Conservation (phyloP, 1,284 basidiomycete genomes). For the Boletus sp. region DNA sequence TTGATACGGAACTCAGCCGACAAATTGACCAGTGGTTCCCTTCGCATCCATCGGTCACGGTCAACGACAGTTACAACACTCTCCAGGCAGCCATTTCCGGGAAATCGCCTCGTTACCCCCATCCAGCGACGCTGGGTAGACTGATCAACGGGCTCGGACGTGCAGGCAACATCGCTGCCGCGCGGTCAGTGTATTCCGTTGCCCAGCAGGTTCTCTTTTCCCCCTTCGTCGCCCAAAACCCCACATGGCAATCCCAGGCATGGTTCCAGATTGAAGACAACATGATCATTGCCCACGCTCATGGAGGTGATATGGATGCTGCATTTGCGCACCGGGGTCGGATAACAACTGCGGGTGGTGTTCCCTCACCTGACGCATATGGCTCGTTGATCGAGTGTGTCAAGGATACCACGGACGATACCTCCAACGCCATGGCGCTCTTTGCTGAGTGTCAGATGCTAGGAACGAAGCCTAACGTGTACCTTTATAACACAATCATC, state of each 20-base stretch:
- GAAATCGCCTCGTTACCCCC: slow-evolving; percentile 50
- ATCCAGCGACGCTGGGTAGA: slow-evolving; percentile 57
- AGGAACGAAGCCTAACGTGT: slow-evolving; percentile 79
- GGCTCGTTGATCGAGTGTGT: slow-evolving; percentile 86
- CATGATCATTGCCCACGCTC: slow-evolving; percentile 86
- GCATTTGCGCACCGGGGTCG: slow-evolving; percentile 83
- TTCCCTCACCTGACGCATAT: slow-evolving; percentile 87
- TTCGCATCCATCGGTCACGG: slow-evolving; percentile 34
- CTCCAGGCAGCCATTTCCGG: slow-evolving; percentile 43
- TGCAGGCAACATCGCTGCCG: slow-evolving; percentile 59
- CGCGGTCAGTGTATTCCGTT: slow-evolving; percentile 69
- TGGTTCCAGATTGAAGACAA: slow-evolving; percentile 86
- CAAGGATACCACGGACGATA: slow-evolving; percentile 94
- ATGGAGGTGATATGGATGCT: slow-evolving; percentile 77
- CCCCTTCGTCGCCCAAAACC: slow-evolving; percentile 44
- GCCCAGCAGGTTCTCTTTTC: slow-evolving; percentile 64
- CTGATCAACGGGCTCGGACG: slow-evolving; percentile 76
- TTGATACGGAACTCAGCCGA: slow-evolving; percentile 38
- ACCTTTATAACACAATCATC: slow-evolving; percentile 95
- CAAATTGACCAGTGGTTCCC: slow-evolving; percentile 48
- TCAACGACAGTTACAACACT: slow-evolving; percentile 41
- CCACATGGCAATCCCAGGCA: slow-evolving; percentile 53
- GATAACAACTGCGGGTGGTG: slow-evolving; percentile 77
- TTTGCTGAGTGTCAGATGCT: slow-evolving; percentile 80
- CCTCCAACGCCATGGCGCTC: slow-evolving; percentile 81